A percentile compares a stretch with the other conserved stretches of the same genome.
phyloP scores from a whole-genome alignment of 2,329 filamentous ascomycete species.

The Escovopsis sp. region DNA sequence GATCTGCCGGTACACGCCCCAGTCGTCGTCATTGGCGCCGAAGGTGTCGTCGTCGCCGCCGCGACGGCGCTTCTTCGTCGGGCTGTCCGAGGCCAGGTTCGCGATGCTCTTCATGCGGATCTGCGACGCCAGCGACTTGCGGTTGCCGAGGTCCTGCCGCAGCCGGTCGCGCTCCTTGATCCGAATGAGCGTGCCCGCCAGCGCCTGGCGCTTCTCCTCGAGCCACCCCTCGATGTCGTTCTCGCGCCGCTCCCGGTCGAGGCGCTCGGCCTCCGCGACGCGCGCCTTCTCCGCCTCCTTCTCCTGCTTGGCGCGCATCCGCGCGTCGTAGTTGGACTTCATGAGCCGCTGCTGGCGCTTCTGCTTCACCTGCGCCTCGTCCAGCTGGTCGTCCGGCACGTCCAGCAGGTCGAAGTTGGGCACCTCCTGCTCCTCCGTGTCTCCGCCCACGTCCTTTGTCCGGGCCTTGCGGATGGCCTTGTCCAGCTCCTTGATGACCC shows the following conservation, averaged over 20 bases:
- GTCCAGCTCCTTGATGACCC: conserved; percentile 75
- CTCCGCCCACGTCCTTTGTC: conserved; percentile 80
- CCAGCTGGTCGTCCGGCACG: conserved; percentile 77
- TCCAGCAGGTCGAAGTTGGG: conserved; percentile 83
- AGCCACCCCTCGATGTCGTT: conserved; percentile 81
- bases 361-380: conserved; percentile 79
- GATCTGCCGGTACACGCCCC: conserved; percentile 91
- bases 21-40: conserved; percentile 92
- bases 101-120: conserved; percentile 98
- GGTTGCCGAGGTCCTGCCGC: conserved; percentile 88
- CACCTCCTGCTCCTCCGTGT: conserved; percentile 63
- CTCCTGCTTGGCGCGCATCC: conserved; percentile 85
- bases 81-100: conserved; percentile 82
- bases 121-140: conserved; percentile 89
- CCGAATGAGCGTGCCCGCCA: conserved; percentile 55
- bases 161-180: conserved; percentile 90
- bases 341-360: conserved; percentile 85
- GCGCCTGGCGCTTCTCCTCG: conserved; percentile 60
- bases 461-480: conserved; percentile 77
- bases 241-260: conserved; percentile 70
- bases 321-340: conserved; percentile 88
- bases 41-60: conserved; percentile 93
- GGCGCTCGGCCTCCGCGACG: conserved; percentile 63
- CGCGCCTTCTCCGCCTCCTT: conserved; percentile 87
- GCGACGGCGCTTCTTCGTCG: conserved; percentile 67